phyloP scores from a whole-genome alignment of 805 yeast species.

The Cyberlindnera amylophila region DNA sequence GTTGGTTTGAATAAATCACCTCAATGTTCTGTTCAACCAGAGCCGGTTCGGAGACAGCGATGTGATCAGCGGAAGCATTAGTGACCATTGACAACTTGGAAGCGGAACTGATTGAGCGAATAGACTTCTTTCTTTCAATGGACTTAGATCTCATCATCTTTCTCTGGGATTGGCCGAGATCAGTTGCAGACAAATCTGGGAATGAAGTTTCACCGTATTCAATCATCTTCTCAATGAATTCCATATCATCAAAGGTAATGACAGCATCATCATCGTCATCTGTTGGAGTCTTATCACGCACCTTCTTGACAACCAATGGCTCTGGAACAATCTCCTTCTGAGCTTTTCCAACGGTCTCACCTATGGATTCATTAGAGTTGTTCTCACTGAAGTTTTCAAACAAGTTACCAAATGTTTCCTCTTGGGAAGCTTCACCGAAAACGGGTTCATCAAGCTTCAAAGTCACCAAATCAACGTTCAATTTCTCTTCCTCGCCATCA shows the following conservation, averaged over 20 bases:
- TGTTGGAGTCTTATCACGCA: conserved; percentile 3
- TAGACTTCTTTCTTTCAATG: conserved; percentile 33
- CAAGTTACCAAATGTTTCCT: conserved; percentile 2
- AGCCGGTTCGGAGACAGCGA: neutral
- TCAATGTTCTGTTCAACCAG: conserved; percentile 12
- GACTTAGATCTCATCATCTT: conserved; percentile 33
- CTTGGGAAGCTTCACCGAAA: conserved; percentile 8
- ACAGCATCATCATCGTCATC: conserved; percentile 13
- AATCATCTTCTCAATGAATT: conserved; percentile 35
- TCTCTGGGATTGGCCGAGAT: conserved; percentile 29
- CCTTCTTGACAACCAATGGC: conserved; percentile 4
- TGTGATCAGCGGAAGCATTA: conserved; percentile 9
- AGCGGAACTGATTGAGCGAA: conserved; percentile 28
- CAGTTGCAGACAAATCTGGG: conserved; percentile 29
- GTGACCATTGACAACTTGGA: conserved; percentile 15
- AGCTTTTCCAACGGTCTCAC: neutral
- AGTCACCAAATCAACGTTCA: conserved; percentile 16
- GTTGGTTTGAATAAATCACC: conserved; percentile 15
- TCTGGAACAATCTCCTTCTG: neutral
- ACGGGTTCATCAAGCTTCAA: conserved; percentile 20
- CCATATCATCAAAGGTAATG: conserved; percentile 31
- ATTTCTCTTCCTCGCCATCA: conserved; percentile 25
- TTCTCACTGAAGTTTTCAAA: neutral
- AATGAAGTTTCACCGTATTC: conserved; percentile 40
- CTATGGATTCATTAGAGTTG: neutral